A percentile compares a stretch with the other conserved stretches of the same genome.
Conservation (phyloP, 805 yeast species). For the Cyberlindnera mississippiensis region DNA sequence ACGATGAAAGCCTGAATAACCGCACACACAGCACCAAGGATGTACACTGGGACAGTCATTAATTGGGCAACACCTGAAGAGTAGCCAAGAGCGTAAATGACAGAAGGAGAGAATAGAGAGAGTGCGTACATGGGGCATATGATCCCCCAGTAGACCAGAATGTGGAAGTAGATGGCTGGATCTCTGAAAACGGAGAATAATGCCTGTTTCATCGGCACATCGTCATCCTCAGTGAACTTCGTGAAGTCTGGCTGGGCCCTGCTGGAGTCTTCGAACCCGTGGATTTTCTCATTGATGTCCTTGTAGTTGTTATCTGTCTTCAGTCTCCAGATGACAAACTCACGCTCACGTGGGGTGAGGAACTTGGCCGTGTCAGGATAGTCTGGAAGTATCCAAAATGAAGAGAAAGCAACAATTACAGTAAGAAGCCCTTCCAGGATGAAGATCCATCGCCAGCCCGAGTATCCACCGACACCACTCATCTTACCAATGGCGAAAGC, state of each 20-base stretch:
- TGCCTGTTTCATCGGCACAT: constrained; percentile 11
- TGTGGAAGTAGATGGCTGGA: constrained; percentile 12
- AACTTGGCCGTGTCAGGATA: constrained; percentile 20
- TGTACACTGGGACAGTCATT: constrained; percentile 19
- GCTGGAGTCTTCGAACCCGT: constrained; percentile 5
- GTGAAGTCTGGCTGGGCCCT: constrained; percentile 10
- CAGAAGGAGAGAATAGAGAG: constrained; percentile 18
- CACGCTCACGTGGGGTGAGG: constrained; percentile 17
- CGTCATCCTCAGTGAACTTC: constrained; percentile 13
- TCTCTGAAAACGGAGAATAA: constrained; percentile 12
- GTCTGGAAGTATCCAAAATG: constrained; percentile 16
- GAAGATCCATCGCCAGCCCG: constrained; percentile 23
- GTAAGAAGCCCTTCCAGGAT: constrained; percentile 21
- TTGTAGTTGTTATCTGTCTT: constrained; percentile 11
- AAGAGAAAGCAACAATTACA: constrained; percentile 7
- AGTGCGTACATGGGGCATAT: constrained; percentile 18
- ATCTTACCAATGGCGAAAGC: constrained; percentile 25
- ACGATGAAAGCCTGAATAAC: constrained; percentile 16
- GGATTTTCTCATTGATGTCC: constrained; percentile 5
- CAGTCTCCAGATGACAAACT: constrained; percentile 13
- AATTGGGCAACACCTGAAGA: constrained; percentile 29
- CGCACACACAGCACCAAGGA: constrained; percentile 12
- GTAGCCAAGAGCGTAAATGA: constrained; percentile 14
- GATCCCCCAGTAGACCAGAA: constrained; percentile 15
- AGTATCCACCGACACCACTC: constrained; percentile 14